phyloP scores from a whole-genome alignment of 192 early-diverging fungal species.

The Umbelopsis sp. region DNA sequence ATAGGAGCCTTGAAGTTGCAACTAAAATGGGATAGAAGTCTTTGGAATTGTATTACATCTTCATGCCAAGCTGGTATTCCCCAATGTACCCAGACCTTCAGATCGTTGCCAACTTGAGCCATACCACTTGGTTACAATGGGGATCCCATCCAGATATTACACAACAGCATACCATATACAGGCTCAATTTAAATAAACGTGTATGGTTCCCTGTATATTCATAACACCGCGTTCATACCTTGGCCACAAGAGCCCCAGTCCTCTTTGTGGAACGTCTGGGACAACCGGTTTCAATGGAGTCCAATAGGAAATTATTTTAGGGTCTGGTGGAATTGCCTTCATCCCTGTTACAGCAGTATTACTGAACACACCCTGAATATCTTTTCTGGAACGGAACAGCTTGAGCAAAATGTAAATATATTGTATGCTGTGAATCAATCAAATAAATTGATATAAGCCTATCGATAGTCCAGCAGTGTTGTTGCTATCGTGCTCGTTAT shows the following conservation, averaged over 20 bases:
- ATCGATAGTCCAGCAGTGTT: too few species aligned
- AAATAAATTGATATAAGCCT: too few species aligned
- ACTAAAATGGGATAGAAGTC: neutral
- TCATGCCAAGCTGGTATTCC: neutral
- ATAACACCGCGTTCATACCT: too few species aligned
- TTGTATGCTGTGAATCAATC: too few species aligned
- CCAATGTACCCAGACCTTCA: neutral
- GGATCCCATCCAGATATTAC: neutral
- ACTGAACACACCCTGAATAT: neutral
- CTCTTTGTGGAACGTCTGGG: neutral
- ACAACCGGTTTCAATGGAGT: neutral
- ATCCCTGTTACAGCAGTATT: neutral
- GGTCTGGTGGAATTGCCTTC: neutral
- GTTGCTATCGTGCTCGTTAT: too few species aligned
- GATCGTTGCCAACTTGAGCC: neutral
- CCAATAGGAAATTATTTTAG: neutral
- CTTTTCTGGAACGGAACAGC: neutral
- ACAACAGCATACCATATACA: neutral
- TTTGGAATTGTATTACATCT: neutral
- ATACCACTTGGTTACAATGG: neutral
- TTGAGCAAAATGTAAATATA: too few species aligned
- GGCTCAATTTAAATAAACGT: too few species aligned
- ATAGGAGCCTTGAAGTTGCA: too few species aligned
- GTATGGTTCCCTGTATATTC: too few species aligned
- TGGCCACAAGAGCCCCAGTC: too few species aligned